phyloP scores from a whole-genome alignment of 768 basidiomycete genomes.

The Agrocybe pediades region DNA sequence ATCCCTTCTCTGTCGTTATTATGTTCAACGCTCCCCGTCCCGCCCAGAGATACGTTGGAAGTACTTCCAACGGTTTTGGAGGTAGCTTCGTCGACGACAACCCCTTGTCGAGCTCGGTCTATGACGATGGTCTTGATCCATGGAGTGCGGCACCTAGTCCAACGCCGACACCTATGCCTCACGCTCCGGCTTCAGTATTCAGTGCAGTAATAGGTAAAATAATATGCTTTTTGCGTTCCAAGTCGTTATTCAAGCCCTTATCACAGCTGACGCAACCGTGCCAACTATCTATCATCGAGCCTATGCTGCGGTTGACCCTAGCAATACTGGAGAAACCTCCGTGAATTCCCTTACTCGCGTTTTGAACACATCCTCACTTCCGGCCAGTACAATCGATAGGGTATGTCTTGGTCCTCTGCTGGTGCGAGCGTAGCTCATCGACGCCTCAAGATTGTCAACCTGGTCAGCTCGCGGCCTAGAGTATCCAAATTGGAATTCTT shows the following conservation, averaged over 20 bases:
- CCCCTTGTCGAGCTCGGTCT: constrained; percentile 70
- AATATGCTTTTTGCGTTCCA: neutral
- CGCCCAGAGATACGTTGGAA: constrained; percentile 62
- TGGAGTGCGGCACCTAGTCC: constrained; percentile 80
- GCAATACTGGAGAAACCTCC: constrained; percentile 73
- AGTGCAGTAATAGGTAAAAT: constrained; percentile 69
- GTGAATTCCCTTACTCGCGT: constrained; percentile 83
- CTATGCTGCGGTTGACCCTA: constrained; percentile 73
- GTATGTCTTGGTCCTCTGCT: constrained; percentile 40
- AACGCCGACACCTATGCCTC: constrained; percentile 60
- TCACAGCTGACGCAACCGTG: constrained; percentile 74
- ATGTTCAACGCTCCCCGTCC: constrained; percentile 90
- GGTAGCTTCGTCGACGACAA: constrained; percentile 78
- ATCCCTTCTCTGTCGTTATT: constrained; percentile 13
- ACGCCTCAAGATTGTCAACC: constrained; percentile 74
- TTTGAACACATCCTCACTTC: constrained; percentile 73
- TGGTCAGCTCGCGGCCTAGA: constrained; percentile 78
- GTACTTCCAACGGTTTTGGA: constrained; percentile 59
- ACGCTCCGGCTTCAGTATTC: constrained; percentile 53
- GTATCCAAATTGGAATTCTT: constrained; percentile 92
- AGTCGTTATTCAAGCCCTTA: neutral
- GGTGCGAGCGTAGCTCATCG: neutral
- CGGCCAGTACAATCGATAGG: constrained; percentile 82
- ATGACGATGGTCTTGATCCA: constrained; percentile 80
- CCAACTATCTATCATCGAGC: constrained; percentile 77